Percentiles rank a stretch among this genome's conserved stretches.
phyloP scores from a whole-genome alignment of 495 filamentous ascomycete species.

The Neurospora tetraspora region DNA sequence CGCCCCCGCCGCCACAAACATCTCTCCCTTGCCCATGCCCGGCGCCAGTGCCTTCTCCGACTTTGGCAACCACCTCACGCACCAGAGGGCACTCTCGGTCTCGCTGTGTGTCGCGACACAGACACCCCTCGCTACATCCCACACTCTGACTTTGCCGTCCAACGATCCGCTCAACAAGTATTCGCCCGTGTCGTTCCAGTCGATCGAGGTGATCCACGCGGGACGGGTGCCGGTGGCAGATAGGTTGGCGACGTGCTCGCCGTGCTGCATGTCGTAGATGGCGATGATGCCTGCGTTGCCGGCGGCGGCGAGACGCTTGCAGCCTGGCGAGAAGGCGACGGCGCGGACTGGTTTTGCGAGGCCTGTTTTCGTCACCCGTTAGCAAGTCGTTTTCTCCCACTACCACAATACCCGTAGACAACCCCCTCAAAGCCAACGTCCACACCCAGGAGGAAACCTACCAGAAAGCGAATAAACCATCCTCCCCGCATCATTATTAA shows the following conservation, averaged over 20 bases:
- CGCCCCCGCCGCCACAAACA: constrained; percentile 78
- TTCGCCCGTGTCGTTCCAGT: constrained; percentile 92
- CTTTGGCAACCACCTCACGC: constrained; percentile 81
- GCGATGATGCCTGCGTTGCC: constrained; percentile 84
- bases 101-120: constrained; percentile 94
- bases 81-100: constrained; percentile 78
- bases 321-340: constrained; percentile 77
- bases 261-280: constrained; percentile 81
- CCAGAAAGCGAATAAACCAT: constrained; percentile 79
- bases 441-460: too few species aligned
- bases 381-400: too few species aligned
- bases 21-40: constrained; percentile 58
- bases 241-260: constrained; percentile 84
- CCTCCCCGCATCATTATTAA: constrained; percentile 79
- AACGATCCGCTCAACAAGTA: constrained; percentile 79
- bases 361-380: constrained; percentile 37
- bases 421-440: too few species aligned
- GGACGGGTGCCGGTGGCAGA: constrained; percentile 47
- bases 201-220: constrained; percentile 79
- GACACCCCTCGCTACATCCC: constrained; percentile 68
- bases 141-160: constrained; percentile 91
- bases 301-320: constrained; percentile 79
- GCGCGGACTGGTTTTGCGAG: constrained; percentile 74
- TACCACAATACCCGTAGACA: too few species aligned
- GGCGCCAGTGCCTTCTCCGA: constrained; percentile 25